Evolutionary conservation across 2,329 filamentous ascomycete species (phyloP), one percentile per base, ranked within the genome.

Genomic region (Clarireedia hainanense): DNA sequence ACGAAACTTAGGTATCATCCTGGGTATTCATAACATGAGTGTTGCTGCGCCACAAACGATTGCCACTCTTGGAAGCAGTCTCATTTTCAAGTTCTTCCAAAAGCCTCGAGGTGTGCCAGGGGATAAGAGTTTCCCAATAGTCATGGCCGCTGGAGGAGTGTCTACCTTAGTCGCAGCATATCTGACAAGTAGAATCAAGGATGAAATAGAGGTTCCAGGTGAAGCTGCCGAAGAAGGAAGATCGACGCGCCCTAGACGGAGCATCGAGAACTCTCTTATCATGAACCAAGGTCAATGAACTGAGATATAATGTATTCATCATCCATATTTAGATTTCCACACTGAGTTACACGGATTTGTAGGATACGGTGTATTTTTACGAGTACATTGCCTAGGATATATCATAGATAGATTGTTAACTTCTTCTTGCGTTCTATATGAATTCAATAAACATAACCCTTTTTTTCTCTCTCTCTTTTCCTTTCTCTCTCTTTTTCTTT

Each of bases 11-110:
- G 68, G 92, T 43, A 88, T 96, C 42, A 90, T 97, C 46, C 79
- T 97, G 2, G 92, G 92, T 7, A 91, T 97, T 54, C 92, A 97
- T 75, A 97, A 97, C 70, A 92, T 97, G 73, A 86, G 91, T 15
- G 88, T 97, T 63, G 90, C 91, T 0, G 85, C 90, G 5, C 92
- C 92, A 1, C 92, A 97, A 69, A 91, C 96, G 58, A 79, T 96
- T 54, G 91, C 92, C 10, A 96, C 91, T 5, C 74, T 96, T 27
- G 83, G 88, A 24, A 92, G 89, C 58, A 91, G 87, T 67, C 75
- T 87, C 58, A 88, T 97, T 60, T 97, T 97, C 75, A 85, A 83
- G 67, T 74, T 86, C 42, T 80, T 92, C 65, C 91, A 97, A 73
- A 96, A 95, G 71, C 90, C 89, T 0, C 80, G 92, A 60, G 91